Evolutionary conservation across 2,329 filamentous ascomycete genomes (phyloP).

Genomic region (Blastomyces silverae): DNA sequence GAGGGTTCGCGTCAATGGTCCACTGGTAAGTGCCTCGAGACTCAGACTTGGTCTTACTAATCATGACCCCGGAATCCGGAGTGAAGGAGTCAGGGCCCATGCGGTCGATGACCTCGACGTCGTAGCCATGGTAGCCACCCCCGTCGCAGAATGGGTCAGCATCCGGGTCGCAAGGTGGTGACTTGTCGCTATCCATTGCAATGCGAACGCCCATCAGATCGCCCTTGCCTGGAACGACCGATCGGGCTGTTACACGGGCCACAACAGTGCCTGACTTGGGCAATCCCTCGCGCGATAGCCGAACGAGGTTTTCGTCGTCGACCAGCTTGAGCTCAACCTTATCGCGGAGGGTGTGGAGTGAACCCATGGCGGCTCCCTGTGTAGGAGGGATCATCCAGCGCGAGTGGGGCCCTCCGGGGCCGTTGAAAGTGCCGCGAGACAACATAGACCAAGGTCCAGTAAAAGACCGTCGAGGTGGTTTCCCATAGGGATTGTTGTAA

Average conservation of each 20-base stretch:
- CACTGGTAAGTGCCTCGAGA: constrained; percentile 17
- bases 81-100: constrained; percentile 22
- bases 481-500: constrained; percentile 22
- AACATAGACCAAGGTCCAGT: constrained; percentile 23
- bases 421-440: constrained; percentile 22
- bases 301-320: constrained; percentile 15
- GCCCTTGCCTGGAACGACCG: constrained; percentile 14
- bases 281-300: constrained; percentile 19
- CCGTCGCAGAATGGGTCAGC: constrained; percentile 21
- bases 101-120: constrained; percentile 22
- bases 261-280: constrained; percentile 18
- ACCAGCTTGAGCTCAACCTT: constrained; percentile 18
- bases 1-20: constrained; percentile 23
- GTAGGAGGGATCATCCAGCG: constrained; percentile 20
- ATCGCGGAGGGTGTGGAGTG: constrained; percentile 20
- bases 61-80: constrained; percentile 21
- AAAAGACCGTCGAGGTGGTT: constrained; percentile 16
- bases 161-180: constrained; percentile 16
- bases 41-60: constrained; percentile 19
- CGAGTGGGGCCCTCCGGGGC: constrained; percentile 21
- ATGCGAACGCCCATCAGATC: constrained; percentile 20
- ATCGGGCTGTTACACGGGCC: constrained; percentile 19
- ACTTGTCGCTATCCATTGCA: constrained; percentile 19
- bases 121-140: constrained; percentile 18
- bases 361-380: constrained; percentile 20